Evolutionary conservation across 495 filamentous ascomycete genomes (phyloP), one percentile per base, ranked within the genome.

Genomic region (Collariella sp.): DNA sequence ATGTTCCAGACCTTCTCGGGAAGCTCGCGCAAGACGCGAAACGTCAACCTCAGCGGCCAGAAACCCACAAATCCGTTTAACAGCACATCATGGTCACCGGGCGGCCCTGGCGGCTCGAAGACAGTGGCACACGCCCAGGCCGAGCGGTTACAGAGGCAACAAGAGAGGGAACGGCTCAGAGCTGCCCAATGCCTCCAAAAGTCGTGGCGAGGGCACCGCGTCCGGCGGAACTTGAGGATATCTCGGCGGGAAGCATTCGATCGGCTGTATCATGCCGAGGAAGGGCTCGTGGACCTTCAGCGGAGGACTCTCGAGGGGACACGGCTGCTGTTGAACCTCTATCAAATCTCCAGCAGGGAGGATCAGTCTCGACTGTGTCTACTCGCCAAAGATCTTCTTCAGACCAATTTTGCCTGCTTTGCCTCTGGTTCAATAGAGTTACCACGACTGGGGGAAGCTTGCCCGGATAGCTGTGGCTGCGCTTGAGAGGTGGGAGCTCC

Each of bases 1-100:
- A 97, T 97, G 91, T 95, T 91, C 69, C 83, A 83, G 52, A 86
- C 84, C 36, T 98, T 98, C 70, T 91, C 87, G 24, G 93, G 93
- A 52, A 87, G 68, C 72, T 85, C 90, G 60, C 83, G 89, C 60
- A 86, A 85, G 52, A 84, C 83, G 46, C 85, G 93, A 49, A 88
- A 95, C 66, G 89, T 98, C 59, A 95, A 98, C 68, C 84, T 98
- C 54, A 91, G 88, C 47, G 94, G 91, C 59, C 87, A 91, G 57
- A 65, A 60, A 39, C 80, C 82, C 61, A 74, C 69, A 51, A 88
- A 93, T 69, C 84, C 87, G 24, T 88, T 90, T 68, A 82, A 84
- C 55, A 71, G 79, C 64, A 66, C 67, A 47, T 62, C 69, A 54
- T 76, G 77, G 72, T 57, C 66, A 5, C 67, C 75, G 1, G 57